A percentile compares a stretch with the other conserved stretches of the same genome.
These are phyloP conservation scores for Avena sativa DNA, from an alignment of 176 grass and related monocot genomes.

Conservation along the genomic window DNA sequence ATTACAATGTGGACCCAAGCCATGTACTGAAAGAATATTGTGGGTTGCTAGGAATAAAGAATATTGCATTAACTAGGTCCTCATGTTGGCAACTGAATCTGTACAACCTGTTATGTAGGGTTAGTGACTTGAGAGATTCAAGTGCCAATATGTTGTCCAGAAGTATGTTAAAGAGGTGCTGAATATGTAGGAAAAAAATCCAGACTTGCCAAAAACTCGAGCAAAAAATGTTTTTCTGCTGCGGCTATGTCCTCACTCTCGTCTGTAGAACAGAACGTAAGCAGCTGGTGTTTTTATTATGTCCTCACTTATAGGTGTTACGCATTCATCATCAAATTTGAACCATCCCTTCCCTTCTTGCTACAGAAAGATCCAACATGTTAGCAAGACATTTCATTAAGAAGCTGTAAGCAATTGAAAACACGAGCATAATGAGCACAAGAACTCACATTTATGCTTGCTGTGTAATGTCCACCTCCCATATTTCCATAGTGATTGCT, in stretches of 20 bases:
- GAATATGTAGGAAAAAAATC: constrained; percentile 4
- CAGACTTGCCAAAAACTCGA: constrained; percentile 21
- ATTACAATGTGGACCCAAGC: constrained; percentile 18
- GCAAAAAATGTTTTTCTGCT: constrained; percentile 11
- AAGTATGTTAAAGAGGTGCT: constrained; percentile 5
- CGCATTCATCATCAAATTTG: constrained; percentile 84
- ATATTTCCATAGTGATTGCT: constrained; percentile 94
- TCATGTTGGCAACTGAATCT: constrained; percentile 61
- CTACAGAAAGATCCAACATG: constrained; percentile 52
- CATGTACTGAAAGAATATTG: constrained; percentile 49
- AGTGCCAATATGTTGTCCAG: constrained; percentile 31
- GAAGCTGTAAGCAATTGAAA: constrained; percentile 19
- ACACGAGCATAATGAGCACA: constrained; percentile 8
- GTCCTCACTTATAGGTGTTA: constrained; percentile 67
- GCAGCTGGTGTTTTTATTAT: constrained; percentile 82
- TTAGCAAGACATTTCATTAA: constrained; percentile 34
- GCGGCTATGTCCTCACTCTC: constrained; percentile 41
- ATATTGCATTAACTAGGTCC: constrained; percentile 41
- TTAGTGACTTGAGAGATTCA: constrained; percentile 56
- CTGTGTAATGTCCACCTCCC: constrained; percentile 93
- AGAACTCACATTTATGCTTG: constrained; percentile 77
- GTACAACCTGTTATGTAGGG: constrained; percentile 48
- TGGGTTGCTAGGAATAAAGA: constrained; percentile 37
- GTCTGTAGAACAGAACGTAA: constrained; percentile 90
- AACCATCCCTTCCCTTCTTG: constrained; percentile 80